Evolutionary conservation across 108 stramenopile species (phyloP).

Genomic region (Mediolabrus comicus): DNA sequence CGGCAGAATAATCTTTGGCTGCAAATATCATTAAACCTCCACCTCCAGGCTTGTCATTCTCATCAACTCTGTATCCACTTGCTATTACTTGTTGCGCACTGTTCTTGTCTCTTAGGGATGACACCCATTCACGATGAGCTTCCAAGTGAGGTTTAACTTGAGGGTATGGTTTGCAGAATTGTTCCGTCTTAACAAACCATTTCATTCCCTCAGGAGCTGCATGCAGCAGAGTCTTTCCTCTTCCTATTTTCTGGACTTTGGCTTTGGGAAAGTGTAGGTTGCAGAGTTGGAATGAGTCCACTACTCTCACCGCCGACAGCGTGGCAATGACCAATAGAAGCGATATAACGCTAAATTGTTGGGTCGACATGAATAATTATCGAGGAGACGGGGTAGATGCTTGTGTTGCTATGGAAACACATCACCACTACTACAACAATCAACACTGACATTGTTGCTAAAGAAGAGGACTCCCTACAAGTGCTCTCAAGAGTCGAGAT

Average conservation of each 20-base stretch:
- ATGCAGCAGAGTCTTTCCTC: background rate
- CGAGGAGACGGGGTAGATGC: too few relatives aligned
- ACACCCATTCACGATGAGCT: slow-evolving; percentile 53
- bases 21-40: slow-evolving; percentile 64
- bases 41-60: slow-evolving; percentile 56
- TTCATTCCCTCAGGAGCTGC: slow-evolving; percentile 40
- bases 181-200: slow-evolving; percentile 67
- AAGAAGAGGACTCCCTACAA: too few relatives aligned
- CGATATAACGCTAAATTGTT: too few relatives aligned
- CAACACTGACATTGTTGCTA: too few relatives aligned
- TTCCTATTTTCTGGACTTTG: background rate
- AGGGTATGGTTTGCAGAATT: slow-evolving; percentile 47
- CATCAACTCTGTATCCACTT: slow-evolving; percentile 61
- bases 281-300: background rate
- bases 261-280: background rate
- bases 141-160: slow-evolving; percentile 54
- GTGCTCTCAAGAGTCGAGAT: too few relatives aligned
- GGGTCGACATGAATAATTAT: too few relatives aligned
- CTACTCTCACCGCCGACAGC: background rate
- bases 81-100: slow-evolving; percentile 25
- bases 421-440: too few relatives aligned
- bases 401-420: too few relatives aligned
- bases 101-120: slow-evolving; percentile 14
- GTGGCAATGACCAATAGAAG: too few relatives aligned
- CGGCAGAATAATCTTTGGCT: slow-evolving; percentile 42